These are phyloP conservation scores for Backusella tuberculispora DNA, from an alignment of 192 early-diverging fungal genomes.

Conservation along the genomic window DNA sequence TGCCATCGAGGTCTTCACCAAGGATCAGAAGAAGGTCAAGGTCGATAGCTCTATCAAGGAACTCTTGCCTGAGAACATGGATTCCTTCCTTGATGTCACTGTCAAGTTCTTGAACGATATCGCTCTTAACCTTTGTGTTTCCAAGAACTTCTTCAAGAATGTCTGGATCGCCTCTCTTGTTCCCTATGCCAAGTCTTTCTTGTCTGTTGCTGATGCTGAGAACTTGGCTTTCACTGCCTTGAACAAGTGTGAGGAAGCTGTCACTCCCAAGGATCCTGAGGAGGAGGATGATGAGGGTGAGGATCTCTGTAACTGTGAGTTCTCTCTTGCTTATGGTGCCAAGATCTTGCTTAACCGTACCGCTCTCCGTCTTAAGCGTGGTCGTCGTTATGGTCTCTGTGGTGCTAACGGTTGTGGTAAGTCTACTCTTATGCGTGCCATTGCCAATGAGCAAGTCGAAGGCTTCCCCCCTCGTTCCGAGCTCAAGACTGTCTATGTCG, in stretches of 20 bases:
- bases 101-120: slow-evolving; percentile 63
- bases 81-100: slow-evolving; percentile 51
- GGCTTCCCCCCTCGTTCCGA: slow-evolving; percentile 77
- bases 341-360: too few species aligned
- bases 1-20: slow-evolving; percentile 55
- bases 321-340: too few species aligned
- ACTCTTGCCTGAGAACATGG: slow-evolving; percentile 58
- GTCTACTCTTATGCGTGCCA: too few species aligned
- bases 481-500: slow-evolving; percentile 80
- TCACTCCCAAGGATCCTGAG: slow-evolving; percentile 40
- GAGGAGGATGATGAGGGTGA: slow-evolving; percentile 60
- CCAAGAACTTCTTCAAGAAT: slow-evolving; percentile 65
- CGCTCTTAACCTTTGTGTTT: slow-evolving; percentile 60
- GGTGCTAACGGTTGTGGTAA: too few species aligned
- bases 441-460: slow-evolving; percentile 80
- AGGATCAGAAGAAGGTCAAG: slow-evolving; percentile 52
- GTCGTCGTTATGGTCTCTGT: too few species aligned
- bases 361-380: too few species aligned
- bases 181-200: slow-evolving; percentile 60
- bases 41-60: slow-evolving; percentile 55
- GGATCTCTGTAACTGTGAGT: too few species aligned
- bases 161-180: slow-evolving; percentile 66
- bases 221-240: slow-evolving; percentile 51
- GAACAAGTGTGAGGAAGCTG: slow-evolving; percentile 49
- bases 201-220: slow-evolving; percentile 58